Base-by-base conservation (phyloP, 176 grass and related monocot species). In the Saccharum officinarum region DNA sequence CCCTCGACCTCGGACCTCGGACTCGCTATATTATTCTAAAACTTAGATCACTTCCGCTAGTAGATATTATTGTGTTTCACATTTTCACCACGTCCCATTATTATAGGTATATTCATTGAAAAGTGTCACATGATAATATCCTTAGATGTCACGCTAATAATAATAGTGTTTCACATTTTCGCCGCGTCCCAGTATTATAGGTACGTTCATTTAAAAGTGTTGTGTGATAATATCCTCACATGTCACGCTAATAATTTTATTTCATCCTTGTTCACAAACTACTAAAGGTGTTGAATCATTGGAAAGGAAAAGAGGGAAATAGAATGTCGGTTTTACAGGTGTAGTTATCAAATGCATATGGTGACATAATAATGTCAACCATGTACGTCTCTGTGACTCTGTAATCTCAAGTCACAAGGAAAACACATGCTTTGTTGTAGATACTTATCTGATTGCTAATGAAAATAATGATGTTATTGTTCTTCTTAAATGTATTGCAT, bases 11-110 rank as follows among this genome's bases (percentile, higher is more conserved):
- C 50, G 1, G 18, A 55, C 7, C 30, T 76, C 2, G 5, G 4
- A 10, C 50, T 15, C 0, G 0, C 55, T 67, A 1, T 77, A 79
- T 90, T 86, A 73, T 83, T 83, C 7, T 83, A 30, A 37, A 18
- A 68, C 23, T 3, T 44, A 0, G 2, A 69, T 83, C 8, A 15
- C 86, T 78, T 57, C 68, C 22, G 18, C 2, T 1, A 59, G 40
- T 87, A 61, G 4, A 25, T n/a, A n/a, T n/a, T 69, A 37, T 26
- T 46, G 7, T 1, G 2, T n/a, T 38, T 75, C 54, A n/a, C 66
- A 75, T 46, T 81, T 82, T 59, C 1, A 4, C 42, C 26, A 0
- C 0, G 1, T 44, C 66, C 6, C 2, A 26, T 8, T 89, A 86
- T 62, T 69, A 75, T 16, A 85, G 13, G 61, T 36, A 70, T 70